Percentiles rank a stretch among this genome's conserved stretches.
Evolutionary conservation across 805 yeast species (phyloP).

Genomic region (Myxozyma nipponensis): DNA sequence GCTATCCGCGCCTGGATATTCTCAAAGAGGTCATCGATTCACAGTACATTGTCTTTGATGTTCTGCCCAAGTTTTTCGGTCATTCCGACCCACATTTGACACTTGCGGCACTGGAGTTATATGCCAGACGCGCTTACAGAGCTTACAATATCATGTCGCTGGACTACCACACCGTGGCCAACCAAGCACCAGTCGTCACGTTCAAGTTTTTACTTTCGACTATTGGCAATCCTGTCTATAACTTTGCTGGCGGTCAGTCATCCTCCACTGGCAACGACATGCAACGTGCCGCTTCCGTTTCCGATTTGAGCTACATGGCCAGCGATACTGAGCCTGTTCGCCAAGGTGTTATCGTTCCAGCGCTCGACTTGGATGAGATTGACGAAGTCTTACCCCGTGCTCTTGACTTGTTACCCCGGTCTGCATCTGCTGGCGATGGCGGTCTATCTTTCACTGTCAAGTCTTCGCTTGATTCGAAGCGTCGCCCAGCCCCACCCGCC

Average conservation of each 20-base stretch:
- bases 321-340: conserved; percentile 66
- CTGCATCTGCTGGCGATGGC: conserved; percentile 36
- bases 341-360: conserved; percentile 79
- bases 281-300: conserved; percentile 85
- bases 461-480: conserved; percentile 39
- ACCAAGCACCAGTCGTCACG: conserved; percentile 61
- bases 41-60: conserved; percentile 93
- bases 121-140: conserved; percentile 93
- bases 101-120: conserved; percentile 95
- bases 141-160: conserved; percentile 87
- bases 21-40: conserved; percentile 93
- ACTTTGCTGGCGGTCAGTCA: conserved; percentile 43
- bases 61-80: conserved; percentile 82
- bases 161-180: conserved; percentile 50
- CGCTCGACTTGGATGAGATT: conserved; percentile 79
- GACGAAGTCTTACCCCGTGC: conserved; percentile 79
- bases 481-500: conserved; percentile 15
- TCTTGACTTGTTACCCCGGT: conserved; percentile 60
- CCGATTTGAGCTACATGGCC: conserved; percentile 83
- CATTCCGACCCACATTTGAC: conserved; percentile 83
- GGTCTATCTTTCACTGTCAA: conserved; percentile 44
- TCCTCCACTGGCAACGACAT: conserved; percentile 31
- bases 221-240: conserved; percentile 65
- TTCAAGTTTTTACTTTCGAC: conserved; percentile 88
- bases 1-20: conserved; percentile 74